Conservation (phyloP, 2,329 filamentous ascomycete species). For the Tolypocladium cylindrosporum region DNA sequence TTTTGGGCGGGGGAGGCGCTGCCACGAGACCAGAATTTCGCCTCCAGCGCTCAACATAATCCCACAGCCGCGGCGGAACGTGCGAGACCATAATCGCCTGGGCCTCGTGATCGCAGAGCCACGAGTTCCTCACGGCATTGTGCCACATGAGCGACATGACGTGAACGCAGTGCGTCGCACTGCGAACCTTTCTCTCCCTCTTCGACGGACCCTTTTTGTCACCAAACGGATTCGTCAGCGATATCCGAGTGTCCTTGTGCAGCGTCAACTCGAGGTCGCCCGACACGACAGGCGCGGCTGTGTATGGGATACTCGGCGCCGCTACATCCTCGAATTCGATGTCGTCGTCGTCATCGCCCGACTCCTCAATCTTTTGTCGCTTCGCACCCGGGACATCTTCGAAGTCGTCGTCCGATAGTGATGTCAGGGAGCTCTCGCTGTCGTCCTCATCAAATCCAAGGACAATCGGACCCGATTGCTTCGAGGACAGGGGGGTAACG, state of each 20-base stretch:
- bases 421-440: constrained; percentile 39
- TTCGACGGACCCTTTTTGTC: constrained; percentile 80
- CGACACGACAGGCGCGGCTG: constrained; percentile 38
- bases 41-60: constrained; percentile 65
- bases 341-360: constrained; percentile 18
- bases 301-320: constrained; percentile 46
- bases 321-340: constrained; percentile 54
- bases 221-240: constrained; percentile 49
- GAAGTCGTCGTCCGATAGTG: constrained; percentile 48
- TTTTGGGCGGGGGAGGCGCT: constrained; percentile 15
- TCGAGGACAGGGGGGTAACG: constrained; percentile 31
- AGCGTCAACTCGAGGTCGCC: constrained; percentile 70
- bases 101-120: constrained; percentile 68
- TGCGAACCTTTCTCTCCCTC: constrained; percentile 67
- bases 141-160: constrained; percentile 84
- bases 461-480: constrained; percentile 31
- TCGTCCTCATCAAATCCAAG: constrained; percentile 33
- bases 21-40: constrained; percentile 54
- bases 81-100: constrained; percentile 70
- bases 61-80: constrained; percentile 55
- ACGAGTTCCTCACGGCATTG: constrained; percentile 75
- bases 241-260: constrained; percentile 46
- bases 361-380: constrained; percentile 24
- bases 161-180: constrained; percentile 77
- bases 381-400: constrained; percentile 31